Base-by-base conservation (phyloP, 257 asterid species). In the Scutellaria minor region DNA sequence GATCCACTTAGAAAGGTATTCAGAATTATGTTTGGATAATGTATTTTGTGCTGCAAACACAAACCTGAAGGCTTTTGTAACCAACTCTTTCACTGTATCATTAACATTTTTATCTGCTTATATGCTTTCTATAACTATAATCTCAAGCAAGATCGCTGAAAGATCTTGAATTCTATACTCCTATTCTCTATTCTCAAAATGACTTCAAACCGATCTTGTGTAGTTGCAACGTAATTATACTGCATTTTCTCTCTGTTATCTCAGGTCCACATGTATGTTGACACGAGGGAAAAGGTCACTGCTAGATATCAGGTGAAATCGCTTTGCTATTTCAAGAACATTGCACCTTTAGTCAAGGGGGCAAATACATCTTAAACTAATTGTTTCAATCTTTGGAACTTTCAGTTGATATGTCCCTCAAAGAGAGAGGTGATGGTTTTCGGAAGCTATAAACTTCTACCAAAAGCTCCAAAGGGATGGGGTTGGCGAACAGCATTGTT, bases 381-480 rank as follows among this genome's bases (percentile, higher is more conserved):
- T 20, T 61, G 74, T 37, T 64, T 65, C 39, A 11, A 50, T 41
- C 48, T 8, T 53, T 48, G 62, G 10, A 39, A 47, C 63, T 56
- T 75, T 42, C 88, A 94, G 99, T 79, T 95, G 88, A 90, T 95
- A 62, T 95, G 97, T 64, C 98, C 99, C 3, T 92, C 98, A 18
- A 95, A 95, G 85, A 82, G 98, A 82, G 99, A 94, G 84, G 98
- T 95, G 68, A 84, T 88, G 97, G 98, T 95, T 65, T 95, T 95
- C 57, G 99, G 99, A 71, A 91, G 96, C 88, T 81, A 84, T 71
- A 94, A 94, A 70, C 98, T 95, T 74, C 79, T 95, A 20, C 98
- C 99, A 8, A 95, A 95, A 83, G 98, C 98, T 68, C 99, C 99
- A 46, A 95, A 95, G 68, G 99, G 99, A 76, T 91, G 99, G 98